Evolutionary conservation across 2,329 filamentous ascomycete species (phyloP), one percentile per base, ranked within the genome.

Genomic region (Nannizzia gypsea): DNA sequence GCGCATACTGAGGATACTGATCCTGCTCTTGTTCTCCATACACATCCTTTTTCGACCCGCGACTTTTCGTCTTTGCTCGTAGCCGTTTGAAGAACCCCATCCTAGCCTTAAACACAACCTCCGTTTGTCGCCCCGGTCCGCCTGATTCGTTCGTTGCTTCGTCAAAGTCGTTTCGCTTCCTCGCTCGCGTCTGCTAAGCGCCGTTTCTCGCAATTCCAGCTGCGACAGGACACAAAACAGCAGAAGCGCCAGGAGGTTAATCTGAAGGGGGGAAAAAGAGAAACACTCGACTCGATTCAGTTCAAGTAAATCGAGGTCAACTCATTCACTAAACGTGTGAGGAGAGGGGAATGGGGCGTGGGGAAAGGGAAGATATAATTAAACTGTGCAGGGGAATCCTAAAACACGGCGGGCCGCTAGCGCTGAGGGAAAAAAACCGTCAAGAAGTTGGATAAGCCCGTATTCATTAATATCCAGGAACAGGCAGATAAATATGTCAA

Each of bases 1-100:
- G 31, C 31, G 31, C 31, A 36, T 36, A 36, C 13, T 38, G 22
- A 22, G 36, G 24, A 26, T 57, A 48, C n/a, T 15, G 42, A 11
- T 62, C 58, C 26, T 44, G 22, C 22, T 38, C 15, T 6, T 15
- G 40, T 0, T 22, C n/a, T 20, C 15, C 38, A 2, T 42, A 42
- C 1, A 20, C 13, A 13, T 60, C 58, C 22, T 59, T 56, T 11
- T 57, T 57, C 24, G 61, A 59, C 46, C 60, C 58, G 42, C 64
- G 62, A 15, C 64, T 57, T 34, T 60, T 65, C 34, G 63, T 63
- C 54, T 63, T 65, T 20, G 62, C 65, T 38, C 64, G 62, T 13
- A 68, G 64, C 56, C 67, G 65, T 46, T 63, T 63, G 26, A 68
- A 62, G 55, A 68, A 64, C 22, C 63, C 64, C 67, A 68, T 68